Evolutionary conservation across 139 green algal species (phyloP).

Genomic region (Monoraphidium neglectum): DNA sequence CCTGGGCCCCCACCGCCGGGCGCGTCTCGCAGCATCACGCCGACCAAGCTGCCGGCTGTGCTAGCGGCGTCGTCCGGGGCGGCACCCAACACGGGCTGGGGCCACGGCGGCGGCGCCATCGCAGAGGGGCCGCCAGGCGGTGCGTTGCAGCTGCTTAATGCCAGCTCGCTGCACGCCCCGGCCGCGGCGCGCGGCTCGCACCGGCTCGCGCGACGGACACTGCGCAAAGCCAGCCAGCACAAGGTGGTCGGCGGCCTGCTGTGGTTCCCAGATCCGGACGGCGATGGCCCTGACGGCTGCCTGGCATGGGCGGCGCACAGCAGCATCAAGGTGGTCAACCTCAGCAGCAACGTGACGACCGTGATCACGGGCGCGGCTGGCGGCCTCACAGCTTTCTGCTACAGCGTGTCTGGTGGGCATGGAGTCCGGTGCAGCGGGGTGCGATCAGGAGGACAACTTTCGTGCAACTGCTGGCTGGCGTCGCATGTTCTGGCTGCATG

Average conservation of each 20-base stretch:
- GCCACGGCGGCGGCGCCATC: neutral
- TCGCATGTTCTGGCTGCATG: neutral
- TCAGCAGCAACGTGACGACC: slow-evolving; percentile 12
- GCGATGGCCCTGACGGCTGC: slow-evolving; percentile 3
- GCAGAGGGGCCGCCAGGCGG: neutral
- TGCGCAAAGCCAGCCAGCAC: slow-evolving; percentile 17
- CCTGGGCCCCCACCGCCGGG: neutral
- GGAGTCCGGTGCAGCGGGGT: neutral
- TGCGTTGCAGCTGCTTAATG: neutral
- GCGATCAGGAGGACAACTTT: no score
- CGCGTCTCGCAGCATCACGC: slow-evolving; percentile 2
- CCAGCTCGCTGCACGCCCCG: neutral
- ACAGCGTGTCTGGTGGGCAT: neutral
- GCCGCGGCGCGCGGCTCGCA: neutral
- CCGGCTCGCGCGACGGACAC: neutral
- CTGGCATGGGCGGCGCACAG: slow-evolving; percentile 19
- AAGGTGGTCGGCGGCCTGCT: slow-evolving; percentile 14
- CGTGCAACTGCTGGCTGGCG: neutral
- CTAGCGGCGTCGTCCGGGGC: no score
- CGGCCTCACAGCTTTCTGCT: neutral
- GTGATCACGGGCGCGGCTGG: neutral
- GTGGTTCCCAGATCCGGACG: slow-evolving; percentile 12
- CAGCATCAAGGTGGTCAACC: slow-evolving; percentile 7
- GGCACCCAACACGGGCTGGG: neutral
- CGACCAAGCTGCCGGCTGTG: neutral